Base-by-base conservation (phyloP, 352 stramenopile genomes). In the Phytophthora pistaciae region DNA sequence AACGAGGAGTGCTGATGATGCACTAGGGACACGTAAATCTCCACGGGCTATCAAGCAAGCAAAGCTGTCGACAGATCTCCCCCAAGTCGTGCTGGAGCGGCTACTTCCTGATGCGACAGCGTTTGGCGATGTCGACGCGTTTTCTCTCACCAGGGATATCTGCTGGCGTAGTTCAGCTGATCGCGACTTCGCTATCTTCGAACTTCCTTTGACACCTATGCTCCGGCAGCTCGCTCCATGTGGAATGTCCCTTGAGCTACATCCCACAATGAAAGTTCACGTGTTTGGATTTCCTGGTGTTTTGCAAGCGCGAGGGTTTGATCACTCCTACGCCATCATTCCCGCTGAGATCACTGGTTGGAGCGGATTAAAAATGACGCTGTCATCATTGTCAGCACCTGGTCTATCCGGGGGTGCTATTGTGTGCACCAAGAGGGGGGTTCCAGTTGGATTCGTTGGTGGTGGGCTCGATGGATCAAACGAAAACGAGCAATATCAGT, bases 141-240 rank as follows among this genome's bases (percentile, higher is more conserved):
- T 80, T 50, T 64, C 38, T n/a, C 63, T 77, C 60, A 52, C 55
- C 31, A 64, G 56, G 71, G 68, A 60, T 64, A 57, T 61, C 20
- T 80, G 73, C 57, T 80, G 73, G 73, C 33, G 60, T 58, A 75
- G 68, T 80, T 77, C 73, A 27, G 63, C 57, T 62, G 57, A 13
- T 20, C 74, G 74, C 59, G 64, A 77, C 55, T 77, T 72, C 50
- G 73, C 64, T 52, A 81, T 81, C 66, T 81, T 82, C 57, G 23
- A 82, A 77, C 49, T 82, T 68, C 23, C 61, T 56, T 36, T 69
- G 40, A 40, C 66, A 61, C 55, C 11, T 29, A 29, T 29, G 72
- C 27, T 72, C 36, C 59, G 65, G 52, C 27, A 72, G 38, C 56
- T 72, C 27, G 65, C 57, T 44, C 65, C 20, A 66, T 72, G 65